Evolutionary conservation across 306 rosid species (phyloP), one percentile per base, ranked within the genome.

Genomic region (Rosa multiflora): DNA sequence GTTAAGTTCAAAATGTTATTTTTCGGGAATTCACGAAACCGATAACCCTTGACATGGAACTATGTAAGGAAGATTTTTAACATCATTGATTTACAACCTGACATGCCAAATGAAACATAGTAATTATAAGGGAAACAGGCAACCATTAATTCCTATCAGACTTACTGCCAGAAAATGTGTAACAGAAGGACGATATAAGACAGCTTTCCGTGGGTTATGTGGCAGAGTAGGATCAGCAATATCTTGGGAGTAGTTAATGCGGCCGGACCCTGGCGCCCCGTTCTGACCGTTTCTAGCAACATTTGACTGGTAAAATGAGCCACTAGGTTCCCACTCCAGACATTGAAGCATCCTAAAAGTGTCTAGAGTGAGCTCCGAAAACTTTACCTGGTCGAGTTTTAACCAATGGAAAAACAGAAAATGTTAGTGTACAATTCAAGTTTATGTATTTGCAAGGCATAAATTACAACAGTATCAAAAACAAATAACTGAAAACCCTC

Each of bases 251-350:
- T 80, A 85, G 85, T 89, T 91, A 75, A 77, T 85, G 79, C 95
- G 92, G 80, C 87, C 83, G 55, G 88, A 48, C 74, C 84, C 94
- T 21, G 90, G 73, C 44, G 87, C 79, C 72, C 96, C 98, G 83
- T 88, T 90, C 80, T 85, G 99, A 80, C 88, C 39, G 80, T 71
- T 88, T 81, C 89, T 95, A 70, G 87, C 76, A 70, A 80, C 67
- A 75, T 77, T 85, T 56, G 93, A 76, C 82, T 89, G 94, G 87
- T 87, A 92, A 82, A 95, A 91, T 32, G 90, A 90, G 72, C 99
- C 99, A 85, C 96, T 88, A 48, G 98, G 97, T 78, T 95, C 99
- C 99, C 98, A 95, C 87, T 95, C 99, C 90, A 92, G 77, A 88
- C 92, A 87, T 80, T 95, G 99, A 84, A 95, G 97, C 97, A 95